phyloP scores from a whole-genome alignment of 116 monocot genomes.

The Dioscorea cayenensis region DNA sequence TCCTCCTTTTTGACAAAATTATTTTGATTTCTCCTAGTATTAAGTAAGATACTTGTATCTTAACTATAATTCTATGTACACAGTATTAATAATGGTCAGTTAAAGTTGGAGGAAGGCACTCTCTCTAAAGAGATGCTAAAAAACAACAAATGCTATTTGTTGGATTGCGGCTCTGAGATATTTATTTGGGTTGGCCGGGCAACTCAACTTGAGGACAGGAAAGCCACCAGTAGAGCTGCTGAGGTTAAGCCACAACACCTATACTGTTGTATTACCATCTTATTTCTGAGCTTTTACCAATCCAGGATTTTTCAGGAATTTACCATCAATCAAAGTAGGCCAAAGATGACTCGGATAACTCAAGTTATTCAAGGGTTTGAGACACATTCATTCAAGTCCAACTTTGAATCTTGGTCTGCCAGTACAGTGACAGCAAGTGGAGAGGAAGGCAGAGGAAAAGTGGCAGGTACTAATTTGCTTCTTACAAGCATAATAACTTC shows the following conservation, averaged over 20 bases:
- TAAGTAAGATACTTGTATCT: not conserved
- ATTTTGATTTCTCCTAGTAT: not conserved
- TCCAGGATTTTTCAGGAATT: conserved; percentile 41
- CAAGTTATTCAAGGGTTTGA: conserved; percentile 91
- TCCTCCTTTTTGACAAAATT: not conserved
- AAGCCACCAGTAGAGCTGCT: conserved; percentile 69
- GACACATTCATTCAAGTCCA: conserved; percentile 84
- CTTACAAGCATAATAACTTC: not conserved
- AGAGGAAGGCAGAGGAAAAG: conserved; percentile 96
- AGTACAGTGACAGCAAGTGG: conserved; percentile 38
- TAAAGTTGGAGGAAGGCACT: conserved; percentile 60
- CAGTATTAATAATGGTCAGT: conserved; percentile 69
- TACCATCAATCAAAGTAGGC: conserved; percentile 55
- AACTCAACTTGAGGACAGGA: conserved; percentile 91
- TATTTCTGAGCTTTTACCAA: not conserved
- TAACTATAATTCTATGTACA: not conserved
- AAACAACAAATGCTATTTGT: conserved; percentile 89
- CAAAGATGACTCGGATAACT: conserved; percentile 69
- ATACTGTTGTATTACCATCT: no score
- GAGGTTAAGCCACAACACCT: conserved; percentile 46
- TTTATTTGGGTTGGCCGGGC: conserved; percentile 95
- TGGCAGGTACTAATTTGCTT: conserved; percentile 57
- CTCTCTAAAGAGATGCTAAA: conserved; percentile 78
- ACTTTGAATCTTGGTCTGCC: conserved; percentile 86
- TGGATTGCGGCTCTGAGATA: conserved; percentile 89